Conservation (phyloP, 768 basidiomycete genomes). For the Dioszegia aurantiaca region DNA sequence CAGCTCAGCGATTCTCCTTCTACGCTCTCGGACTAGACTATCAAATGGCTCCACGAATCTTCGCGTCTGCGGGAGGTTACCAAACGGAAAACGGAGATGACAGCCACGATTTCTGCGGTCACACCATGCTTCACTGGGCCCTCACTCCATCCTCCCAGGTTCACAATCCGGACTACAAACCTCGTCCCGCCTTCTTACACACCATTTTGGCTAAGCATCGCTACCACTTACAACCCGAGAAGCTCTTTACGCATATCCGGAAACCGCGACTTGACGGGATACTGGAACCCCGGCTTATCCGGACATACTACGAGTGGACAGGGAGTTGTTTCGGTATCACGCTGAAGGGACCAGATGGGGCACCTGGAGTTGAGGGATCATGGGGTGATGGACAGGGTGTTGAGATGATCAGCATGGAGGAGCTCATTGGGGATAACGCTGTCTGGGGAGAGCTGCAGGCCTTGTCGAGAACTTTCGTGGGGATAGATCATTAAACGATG, state of each 20-base stretch:
- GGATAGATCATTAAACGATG: constrained; percentile 33
- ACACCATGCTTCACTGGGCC: constrained; percentile 46
- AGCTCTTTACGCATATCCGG: constrained; percentile 44
- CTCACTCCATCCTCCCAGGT: constrained; percentile 39
- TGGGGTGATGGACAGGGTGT: constrained; percentile 47
- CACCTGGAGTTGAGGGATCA: constrained; percentile 24
- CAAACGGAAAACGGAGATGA: constrained; percentile 42
- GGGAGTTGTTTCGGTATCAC: constrained; percentile 44
- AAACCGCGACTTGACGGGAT: constrained; percentile 43
- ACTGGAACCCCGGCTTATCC: constrained; percentile 35
- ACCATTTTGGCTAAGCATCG: constrained; percentile 53
- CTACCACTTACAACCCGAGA: constrained; percentile 36
- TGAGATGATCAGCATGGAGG: constrained; percentile 25
- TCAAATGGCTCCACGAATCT: constrained; percentile 45
- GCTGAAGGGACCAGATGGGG: constrained; percentile 46
- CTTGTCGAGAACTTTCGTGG: constrained; percentile 37
- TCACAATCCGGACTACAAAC: constrained; percentile 36
- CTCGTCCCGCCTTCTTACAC: constrained; percentile 51
- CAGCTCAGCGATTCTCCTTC: constrained; percentile 50
- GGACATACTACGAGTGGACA: constrained; percentile 44
- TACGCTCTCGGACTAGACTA: constrained; percentile 53
- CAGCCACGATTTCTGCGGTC: constrained; percentile 51
- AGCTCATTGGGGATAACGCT: constrained; percentile 31
- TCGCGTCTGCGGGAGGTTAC: constrained; percentile 45
- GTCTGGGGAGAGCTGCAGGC: constrained; percentile 33